Conservation (phyloP, 1,139 yeast species). For the Kodamaea fungicola region DNA sequence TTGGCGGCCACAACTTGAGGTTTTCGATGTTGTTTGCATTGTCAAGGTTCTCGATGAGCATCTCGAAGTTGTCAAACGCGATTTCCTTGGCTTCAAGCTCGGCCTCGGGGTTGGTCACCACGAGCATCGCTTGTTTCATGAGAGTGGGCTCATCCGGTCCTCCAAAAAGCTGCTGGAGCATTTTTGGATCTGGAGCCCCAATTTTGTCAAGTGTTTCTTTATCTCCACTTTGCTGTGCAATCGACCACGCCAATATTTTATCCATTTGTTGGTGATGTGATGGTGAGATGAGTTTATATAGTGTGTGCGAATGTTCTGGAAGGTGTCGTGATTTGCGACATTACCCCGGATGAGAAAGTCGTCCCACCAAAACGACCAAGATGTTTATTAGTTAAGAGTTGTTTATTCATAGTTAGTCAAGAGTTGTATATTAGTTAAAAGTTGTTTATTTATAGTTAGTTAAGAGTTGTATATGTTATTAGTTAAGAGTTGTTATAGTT, state of each 20-base stretch:
- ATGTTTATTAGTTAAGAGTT: no score
- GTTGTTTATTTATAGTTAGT: no score
- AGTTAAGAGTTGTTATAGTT: no score
- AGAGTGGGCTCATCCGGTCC: constrained; percentile 81
- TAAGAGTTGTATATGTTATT: no score
- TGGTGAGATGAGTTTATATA: no score
- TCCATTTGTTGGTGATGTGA: constrained; percentile 53
- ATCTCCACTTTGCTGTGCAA: constrained; percentile 72
- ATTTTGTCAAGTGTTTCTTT: constrained; percentile 57
- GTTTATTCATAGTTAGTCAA: no score
- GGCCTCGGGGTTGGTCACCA: constrained; percentile 62
- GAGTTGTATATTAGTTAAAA: no score
- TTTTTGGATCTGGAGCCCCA: constrained; percentile 74
- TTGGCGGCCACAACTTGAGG: constrained; percentile 73
- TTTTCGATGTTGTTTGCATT: constrained; percentile 92
- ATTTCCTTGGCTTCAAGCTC: constrained; percentile 60
- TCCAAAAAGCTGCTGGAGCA: constrained; percentile 76
- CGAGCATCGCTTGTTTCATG: constrained; percentile 71
- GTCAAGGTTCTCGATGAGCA: constrained; percentile 90
- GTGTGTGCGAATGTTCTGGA: no score
- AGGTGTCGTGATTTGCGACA: no score
- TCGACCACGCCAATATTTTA: constrained; percentile 86
- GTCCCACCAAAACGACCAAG: no score
- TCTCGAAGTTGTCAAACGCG: constrained; percentile 89
- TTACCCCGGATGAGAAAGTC: no score